Evolutionary conservation across 371 early-diverging fungal genomes (phyloP).

Genomic region (Blakeslea trispora): DNA sequence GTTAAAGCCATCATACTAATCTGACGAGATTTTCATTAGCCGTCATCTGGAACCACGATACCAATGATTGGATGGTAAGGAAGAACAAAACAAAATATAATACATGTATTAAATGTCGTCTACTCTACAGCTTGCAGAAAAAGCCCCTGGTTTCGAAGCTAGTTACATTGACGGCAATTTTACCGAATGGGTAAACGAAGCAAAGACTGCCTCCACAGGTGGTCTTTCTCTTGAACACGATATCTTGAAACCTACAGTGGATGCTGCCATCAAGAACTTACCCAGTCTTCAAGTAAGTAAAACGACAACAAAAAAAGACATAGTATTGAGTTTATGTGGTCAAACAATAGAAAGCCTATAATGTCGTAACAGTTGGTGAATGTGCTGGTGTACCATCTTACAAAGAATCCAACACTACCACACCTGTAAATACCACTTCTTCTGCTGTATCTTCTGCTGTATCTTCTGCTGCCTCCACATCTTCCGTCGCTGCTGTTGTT

Average conservation of each 20-base stretch:
- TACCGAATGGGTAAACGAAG: conserved; percentile 50
- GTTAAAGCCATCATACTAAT: background rate
- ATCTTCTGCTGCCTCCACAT: conserved; percentile 22
- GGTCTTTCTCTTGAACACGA: conserved; percentile 63
- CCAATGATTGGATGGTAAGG: conserved; percentile 45
- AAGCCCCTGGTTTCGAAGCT: conserved; percentile 29
- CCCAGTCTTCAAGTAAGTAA: conserved; percentile 42
- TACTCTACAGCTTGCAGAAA: conserved; percentile 28
- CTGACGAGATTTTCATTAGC: conserved; percentile 18
- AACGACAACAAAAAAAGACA: no score
- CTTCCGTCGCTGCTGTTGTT: background rate
- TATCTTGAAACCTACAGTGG: conserved; percentile 49
- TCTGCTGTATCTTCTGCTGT: conserved; percentile 25
- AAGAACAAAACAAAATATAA: background rate
- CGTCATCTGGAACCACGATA: conserved; percentile 55
- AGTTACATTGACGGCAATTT: conserved; percentile 51
- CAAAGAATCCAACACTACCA: conserved; percentile 32
- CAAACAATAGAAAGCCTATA: conserved; percentile 36
- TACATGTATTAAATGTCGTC: background rate
- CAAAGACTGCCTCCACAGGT: conserved; percentile 44
- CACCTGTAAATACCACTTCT: conserved; percentile 15
- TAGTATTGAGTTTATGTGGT: background rate
- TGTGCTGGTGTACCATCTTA: conserved; percentile 43
- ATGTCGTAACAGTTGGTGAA: conserved; percentile 43
- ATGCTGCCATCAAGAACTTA: conserved; percentile 64